Evolutionary conservation across 2,329 filamentous ascomycete species (phyloP).

Genomic region (Calonectria montana): DNA sequence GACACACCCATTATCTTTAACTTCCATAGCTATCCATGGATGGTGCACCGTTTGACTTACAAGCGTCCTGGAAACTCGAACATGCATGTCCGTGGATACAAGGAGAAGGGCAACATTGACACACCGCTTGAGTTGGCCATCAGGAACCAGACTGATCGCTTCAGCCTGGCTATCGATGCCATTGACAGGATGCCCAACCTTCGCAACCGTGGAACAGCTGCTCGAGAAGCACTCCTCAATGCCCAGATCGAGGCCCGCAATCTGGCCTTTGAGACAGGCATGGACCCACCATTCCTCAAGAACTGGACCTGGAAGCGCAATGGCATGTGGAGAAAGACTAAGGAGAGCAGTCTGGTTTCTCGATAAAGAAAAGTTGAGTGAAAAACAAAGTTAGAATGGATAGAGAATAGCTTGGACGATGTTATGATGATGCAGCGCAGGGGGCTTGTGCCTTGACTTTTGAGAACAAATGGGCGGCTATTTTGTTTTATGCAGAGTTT

Average conservation of each 20-base stretch:
- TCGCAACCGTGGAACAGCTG: constrained; percentile 70
- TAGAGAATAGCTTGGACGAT: constrained; percentile 29
- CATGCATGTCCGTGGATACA: constrained; percentile 81
- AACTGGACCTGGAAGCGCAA: constrained; percentile 74
- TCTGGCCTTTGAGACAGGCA: constrained; percentile 75
- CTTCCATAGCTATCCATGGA: constrained; percentile 86
- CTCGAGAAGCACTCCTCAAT: constrained; percentile 73
- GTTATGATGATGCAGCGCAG: constrained; percentile 19
- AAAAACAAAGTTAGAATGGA: constrained; percentile 21
- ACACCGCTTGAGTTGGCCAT: constrained; percentile 84
- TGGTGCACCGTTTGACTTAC: constrained; percentile 82
- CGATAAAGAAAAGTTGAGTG: constrained; percentile 29
- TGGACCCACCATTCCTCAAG: constrained; percentile 74
- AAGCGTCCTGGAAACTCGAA: constrained; percentile 76
- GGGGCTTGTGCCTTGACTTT: constrained; percentile 34
- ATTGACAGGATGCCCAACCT: constrained; percentile 75
- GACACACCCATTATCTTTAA: constrained; percentile 83
- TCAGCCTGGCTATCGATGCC: constrained; percentile 80
- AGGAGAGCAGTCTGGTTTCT: constrained; percentile 37
- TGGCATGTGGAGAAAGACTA: constrained; percentile 51
- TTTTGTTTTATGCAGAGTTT: constrained; percentile 28
- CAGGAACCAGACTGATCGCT: constrained; percentile 81
- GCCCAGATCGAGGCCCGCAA: constrained; percentile 72
- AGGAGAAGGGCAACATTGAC: constrained; percentile 87
- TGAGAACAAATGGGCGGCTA: constrained; percentile 19